A percentile compares a stretch with the other conserved stretches of the same genome.
phyloP scores from a whole-genome alignment of 176 grass and related monocot species.

The Paspalum vaginatum region DNA sequence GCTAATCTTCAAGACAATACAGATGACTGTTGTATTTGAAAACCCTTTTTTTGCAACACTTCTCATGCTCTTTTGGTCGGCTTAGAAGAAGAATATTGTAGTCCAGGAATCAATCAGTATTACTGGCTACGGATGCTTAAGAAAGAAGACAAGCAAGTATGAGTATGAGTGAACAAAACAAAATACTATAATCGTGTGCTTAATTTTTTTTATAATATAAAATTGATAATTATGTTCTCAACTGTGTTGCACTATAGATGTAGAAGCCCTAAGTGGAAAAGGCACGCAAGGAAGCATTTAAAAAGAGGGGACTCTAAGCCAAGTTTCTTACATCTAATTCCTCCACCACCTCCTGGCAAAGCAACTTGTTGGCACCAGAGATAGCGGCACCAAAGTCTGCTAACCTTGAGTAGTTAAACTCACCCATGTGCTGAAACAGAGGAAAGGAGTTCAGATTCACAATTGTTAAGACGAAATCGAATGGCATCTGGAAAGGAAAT shows the following conservation, averaged over 20 bases:
- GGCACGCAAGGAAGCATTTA: conserved; percentile 17
- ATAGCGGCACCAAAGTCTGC: conserved; percentile 97
- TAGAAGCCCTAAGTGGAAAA: background rate
- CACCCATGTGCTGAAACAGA: conserved; percentile 80
- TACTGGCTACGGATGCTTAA: background rate
- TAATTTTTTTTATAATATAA: background rate
- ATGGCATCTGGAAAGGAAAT: conserved; percentile 11
- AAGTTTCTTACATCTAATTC: conserved; percentile 94
- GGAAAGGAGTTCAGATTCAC: conserved; percentile 31
- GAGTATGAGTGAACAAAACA: conserved; percentile 14
- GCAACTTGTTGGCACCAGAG: conserved; percentile 93
- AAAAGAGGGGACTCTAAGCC: conserved; percentile 24
- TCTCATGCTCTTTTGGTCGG: conserved; percentile 1
- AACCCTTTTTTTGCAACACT: conserved; percentile 13
- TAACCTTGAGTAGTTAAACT: conserved; percentile 85
- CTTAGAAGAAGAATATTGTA: conserved; percentile 15
- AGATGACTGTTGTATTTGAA: conserved; percentile 12
- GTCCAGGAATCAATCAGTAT: conserved; percentile 8
- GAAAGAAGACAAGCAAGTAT: conserved; percentile 19
- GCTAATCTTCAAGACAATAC: conserved; percentile 15
- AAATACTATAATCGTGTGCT: conserved; percentile 9
- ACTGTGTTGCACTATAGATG: conserved; percentile 4
- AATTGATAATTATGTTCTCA: conserved; percentile 30
- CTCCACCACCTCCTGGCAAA: conserved; percentile 91
- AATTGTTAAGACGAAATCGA: conserved; percentile 25